phyloP scores from a whole-genome alignment of 345 rosid genomes.

The Populus deltoides region DNA sequence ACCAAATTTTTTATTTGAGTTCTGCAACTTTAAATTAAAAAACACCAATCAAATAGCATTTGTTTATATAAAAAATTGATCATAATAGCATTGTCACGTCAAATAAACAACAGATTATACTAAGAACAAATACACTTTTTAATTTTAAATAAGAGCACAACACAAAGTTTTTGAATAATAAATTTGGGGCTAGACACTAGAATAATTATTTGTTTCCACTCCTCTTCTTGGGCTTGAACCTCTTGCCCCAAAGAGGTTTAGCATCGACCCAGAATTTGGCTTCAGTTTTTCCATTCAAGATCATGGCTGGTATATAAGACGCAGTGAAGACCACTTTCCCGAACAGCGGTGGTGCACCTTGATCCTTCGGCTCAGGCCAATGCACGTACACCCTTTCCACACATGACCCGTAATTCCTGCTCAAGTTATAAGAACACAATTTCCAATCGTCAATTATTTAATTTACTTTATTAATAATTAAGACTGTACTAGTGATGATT shows the following conservation, averaged over 20 bases:
- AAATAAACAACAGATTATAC: too few species aligned
- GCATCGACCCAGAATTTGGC: constrained; percentile 26
- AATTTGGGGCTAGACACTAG: too few species aligned
- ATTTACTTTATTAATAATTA: too few species aligned
- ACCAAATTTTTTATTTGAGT: too few species aligned
- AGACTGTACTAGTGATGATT: too few species aligned
- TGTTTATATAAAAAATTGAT: too few species aligned
- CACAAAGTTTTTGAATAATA: too few species aligned
- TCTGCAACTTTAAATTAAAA: too few species aligned
- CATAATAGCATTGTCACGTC: too few species aligned
- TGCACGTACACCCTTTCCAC: constrained; percentile 42
- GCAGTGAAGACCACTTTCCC: constrained; percentile 34
- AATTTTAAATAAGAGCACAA: too few species aligned
- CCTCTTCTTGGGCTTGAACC: constrained; percentile 15
- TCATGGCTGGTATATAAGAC: constrained; percentile 10
- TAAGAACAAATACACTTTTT: too few species aligned
- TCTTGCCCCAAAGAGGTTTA: constrained; percentile 43
- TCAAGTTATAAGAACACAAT: background rate
- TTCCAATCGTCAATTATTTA: background rate
- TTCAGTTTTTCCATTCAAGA: constrained; percentile 16
- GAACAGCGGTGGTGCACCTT: constrained; percentile 10
- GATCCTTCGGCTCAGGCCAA: constrained; percentile 9
- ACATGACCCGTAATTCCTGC: constrained; percentile 33
- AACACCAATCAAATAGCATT: too few species aligned
- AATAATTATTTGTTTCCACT: background rate